Percentiles rank a stretch among this genome's conserved stretches.
These are phyloP conservation scores for Cyclotella atomus DNA, from an alignment of 108 stramenopile species.

Conservation along the genomic window DNA sequence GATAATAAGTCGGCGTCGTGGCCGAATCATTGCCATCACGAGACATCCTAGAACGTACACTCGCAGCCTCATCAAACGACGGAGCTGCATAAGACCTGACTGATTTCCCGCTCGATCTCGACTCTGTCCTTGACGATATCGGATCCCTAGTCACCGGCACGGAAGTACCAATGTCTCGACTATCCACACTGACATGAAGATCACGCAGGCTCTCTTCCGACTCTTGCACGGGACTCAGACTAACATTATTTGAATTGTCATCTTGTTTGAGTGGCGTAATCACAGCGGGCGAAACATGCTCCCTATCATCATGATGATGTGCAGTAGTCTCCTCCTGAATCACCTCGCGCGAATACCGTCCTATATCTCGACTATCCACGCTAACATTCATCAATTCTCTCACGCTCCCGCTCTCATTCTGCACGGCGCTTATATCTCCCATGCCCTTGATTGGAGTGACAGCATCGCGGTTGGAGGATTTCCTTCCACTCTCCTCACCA, in stretches of 20 bases:
- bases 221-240: too few species aligned
- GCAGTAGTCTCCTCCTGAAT: not conserved
- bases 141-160: not conserved
- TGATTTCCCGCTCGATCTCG: not conserved
- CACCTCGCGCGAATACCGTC: too few species aligned
- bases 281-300: not conserved
- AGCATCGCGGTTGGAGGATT: not conserved
- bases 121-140: too few species aligned
- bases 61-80: conserved; percentile 10
- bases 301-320: not conserved
- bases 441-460: not conserved
- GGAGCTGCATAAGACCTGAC: not conserved
- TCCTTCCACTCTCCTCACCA: not conserved
- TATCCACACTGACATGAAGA: not conserved
- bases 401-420: not conserved
- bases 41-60: not conserved
- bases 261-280: too few species aligned
- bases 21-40: not conserved
- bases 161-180: not conserved
- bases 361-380: conserved; percentile 1
- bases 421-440: not conserved
- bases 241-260: too few species aligned
- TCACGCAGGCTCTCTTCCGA: too few species aligned
- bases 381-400: conserved; percentile 7
- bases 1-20: not conserved